Percentiles rank a stretch among this genome's conserved stretches.
These are phyloP conservation scores for Hygrophila difformis DNA, from an alignment of 257 asterid genomes.

Conservation along the genomic window DNA sequence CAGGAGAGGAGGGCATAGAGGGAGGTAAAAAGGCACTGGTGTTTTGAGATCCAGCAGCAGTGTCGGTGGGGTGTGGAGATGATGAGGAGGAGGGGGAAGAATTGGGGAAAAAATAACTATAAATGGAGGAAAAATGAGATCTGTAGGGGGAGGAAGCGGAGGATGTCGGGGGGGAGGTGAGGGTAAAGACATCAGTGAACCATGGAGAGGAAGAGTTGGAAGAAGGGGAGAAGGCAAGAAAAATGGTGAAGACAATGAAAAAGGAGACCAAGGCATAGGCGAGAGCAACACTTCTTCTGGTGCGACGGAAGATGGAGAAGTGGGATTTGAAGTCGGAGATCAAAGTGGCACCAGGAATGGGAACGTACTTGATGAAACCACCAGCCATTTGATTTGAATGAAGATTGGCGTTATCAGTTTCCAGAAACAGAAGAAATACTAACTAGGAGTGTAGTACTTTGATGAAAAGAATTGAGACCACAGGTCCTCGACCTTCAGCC, in stretches of 20 bases:
- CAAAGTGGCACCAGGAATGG: conserved; percentile 40
- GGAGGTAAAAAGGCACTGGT: too few species aligned
- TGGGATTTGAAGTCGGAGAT: conserved; percentile 49
- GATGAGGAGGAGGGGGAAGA: conserved; percentile 4
- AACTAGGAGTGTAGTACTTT: too few species aligned
- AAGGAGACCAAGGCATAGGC: conserved; percentile 43
- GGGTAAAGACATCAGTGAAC: conserved; percentile 34
- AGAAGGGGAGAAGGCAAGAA: conserved; percentile 68
- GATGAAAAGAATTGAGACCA: too few species aligned
- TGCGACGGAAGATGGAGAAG: conserved; percentile 24
- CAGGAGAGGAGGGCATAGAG: too few species aligned
- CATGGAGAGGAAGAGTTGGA: conserved; percentile 61
- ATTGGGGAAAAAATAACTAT: conserved; percentile 41
- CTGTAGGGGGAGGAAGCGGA: conserved; percentile 17
- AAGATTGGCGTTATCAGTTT: too few species aligned
- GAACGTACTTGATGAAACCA: conserved; percentile 28
- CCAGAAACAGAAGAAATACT: too few species aligned
- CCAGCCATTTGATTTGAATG: too few species aligned
- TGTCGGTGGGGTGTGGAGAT: neutral
- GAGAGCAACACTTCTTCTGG: conserved; percentile 33
- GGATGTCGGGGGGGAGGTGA: neutral
- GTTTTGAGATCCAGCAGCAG: conserved; percentile 15
- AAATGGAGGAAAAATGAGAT: conserved; percentile 53
- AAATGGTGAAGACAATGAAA: conserved; percentile 60
- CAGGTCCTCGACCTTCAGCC: too few species aligned